Conservation (phyloP, 306 rosid genomes). For the Abrus precatorius region DNA sequence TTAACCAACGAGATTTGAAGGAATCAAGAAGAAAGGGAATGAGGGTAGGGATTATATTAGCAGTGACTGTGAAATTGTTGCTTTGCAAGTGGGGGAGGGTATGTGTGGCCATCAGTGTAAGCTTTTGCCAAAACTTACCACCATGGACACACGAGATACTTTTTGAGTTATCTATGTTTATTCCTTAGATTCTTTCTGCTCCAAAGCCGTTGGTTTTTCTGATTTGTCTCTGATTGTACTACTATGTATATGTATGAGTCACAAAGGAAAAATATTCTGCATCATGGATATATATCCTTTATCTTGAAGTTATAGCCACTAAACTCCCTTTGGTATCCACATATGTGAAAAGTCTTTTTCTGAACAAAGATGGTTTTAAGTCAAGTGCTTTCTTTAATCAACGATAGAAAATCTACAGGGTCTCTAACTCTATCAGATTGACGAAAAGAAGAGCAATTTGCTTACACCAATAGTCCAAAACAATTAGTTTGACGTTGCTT, state of each 20-base stretch:
- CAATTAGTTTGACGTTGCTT: neutral
- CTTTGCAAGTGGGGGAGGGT: conserved; percentile 22
- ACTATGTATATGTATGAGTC: conserved; percentile 41
- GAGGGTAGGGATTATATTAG: neutral
- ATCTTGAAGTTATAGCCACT: conserved; percentile 52
- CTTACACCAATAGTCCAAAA: neutral
- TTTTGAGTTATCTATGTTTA: conserved; percentile 20
- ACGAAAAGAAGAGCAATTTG: neutral
- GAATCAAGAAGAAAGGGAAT: conserved; percentile 35
- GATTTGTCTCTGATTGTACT: conserved; percentile 33
- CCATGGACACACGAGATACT: conserved; percentile 38
- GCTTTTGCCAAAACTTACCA: conserved; percentile 44
- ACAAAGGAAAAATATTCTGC: conserved; percentile 48
- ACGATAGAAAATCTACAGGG: neutral
- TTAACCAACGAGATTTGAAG: conserved; percentile 19
- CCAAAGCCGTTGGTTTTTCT: conserved; percentile 45
- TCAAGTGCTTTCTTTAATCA: neutral
- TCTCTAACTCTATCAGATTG: neutral
- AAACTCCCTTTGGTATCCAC: conserved; percentile 30
- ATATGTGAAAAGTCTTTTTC: conserved; percentile 15
- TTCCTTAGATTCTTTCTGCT: conserved; percentile 57
- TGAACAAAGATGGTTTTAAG: neutral
- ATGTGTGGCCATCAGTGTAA: conserved; percentile 49
- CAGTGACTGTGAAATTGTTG: conserved; percentile 44
- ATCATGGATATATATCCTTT: conserved; percentile 6